phyloP scores from a whole-genome alignment of 257 asterid species.

The Datura wrightii region DNA sequence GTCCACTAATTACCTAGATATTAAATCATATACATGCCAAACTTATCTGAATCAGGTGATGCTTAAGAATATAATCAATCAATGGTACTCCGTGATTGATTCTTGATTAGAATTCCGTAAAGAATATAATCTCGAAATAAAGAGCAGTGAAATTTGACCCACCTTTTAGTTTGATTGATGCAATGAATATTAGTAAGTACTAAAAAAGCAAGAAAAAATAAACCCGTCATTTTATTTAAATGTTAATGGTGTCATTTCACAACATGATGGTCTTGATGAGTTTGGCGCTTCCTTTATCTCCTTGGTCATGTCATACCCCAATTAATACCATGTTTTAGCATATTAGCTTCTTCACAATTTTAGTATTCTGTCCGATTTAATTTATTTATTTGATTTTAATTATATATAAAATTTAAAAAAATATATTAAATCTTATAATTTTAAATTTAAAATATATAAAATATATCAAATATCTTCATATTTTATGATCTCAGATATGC shows the following conservation, averaged over 20 bases:
- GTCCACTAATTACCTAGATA: conserved; percentile 5
- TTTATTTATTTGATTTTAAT: no score
- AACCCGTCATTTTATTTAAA: neutral
- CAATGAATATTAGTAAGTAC: neutral
- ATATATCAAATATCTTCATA: no score
- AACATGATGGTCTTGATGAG: neutral
- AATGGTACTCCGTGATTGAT: conserved; percentile 7
- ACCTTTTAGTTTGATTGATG: neutral
- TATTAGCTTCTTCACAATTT: neutral
- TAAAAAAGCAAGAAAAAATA: neutral
- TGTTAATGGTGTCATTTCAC: conserved; percentile 14
- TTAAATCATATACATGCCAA: neutral
- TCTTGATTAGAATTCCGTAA: neutral
- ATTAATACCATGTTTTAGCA: neutral
- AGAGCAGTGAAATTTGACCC: neutral
- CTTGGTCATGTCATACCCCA: conserved; percentile 2
- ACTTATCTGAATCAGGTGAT: neutral
- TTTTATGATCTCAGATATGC: no score
- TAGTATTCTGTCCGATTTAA: neutral
- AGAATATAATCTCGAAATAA: neutral
- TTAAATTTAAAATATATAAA: no score
- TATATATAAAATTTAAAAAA: no score
- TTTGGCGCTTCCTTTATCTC: neutral
- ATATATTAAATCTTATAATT: no score
- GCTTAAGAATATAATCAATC: neutral